Percentiles rank a stretch among this genome's conserved stretches.
These are phyloP conservation scores for Pyronema domesticum DNA, from an alignment of 495 filamentous ascomycete genomes.

Conservation along the genomic window DNA sequence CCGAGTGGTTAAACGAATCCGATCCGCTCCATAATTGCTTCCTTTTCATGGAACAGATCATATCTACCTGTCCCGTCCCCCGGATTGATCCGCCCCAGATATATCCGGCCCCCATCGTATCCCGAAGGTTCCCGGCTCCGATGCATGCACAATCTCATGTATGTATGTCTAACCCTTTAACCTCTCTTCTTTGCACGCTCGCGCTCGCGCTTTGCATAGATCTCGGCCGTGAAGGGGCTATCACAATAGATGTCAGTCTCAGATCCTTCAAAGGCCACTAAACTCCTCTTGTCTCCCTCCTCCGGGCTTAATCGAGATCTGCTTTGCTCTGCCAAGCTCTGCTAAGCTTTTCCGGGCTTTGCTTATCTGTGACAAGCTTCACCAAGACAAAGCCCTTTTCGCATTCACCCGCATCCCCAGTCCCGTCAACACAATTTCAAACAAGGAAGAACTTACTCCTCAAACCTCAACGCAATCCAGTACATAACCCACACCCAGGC, in stretches of 20 bases:
- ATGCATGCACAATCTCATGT: background rate
- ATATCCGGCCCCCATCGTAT: background rate
- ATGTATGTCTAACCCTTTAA: constrained; percentile 1
- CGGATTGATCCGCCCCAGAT: background rate
- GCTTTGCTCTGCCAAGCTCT: too few species aligned
- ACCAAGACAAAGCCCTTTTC: too few species aligned
- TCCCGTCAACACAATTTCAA: background rate
- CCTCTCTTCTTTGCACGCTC: constrained; percentile 31
- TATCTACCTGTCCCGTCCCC: background rate
- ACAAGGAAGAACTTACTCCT: constrained; percentile 44
- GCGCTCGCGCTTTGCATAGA: constrained; percentile 77
- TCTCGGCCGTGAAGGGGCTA: constrained; percentile 81
- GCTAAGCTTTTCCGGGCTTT: too few species aligned
- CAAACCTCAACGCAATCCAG: constrained; percentile 64
- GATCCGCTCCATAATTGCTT: background rate
- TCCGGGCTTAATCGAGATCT: background rate
- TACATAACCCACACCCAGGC: constrained; percentile 60
- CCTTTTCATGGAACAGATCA: background rate
- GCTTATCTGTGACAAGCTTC: background rate
- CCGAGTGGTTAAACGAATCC: background rate
- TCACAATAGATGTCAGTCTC: constrained; percentile 7
- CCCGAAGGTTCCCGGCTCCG: too few species aligned
- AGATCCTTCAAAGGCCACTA: constrained; percentile 2
- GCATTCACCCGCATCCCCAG: too few species aligned
- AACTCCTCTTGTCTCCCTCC: background rate